Base-by-base conservation (phyloP, 2,329 filamentous ascomycete genomes). In the Ascochyta viciae-villosae region DNA sequence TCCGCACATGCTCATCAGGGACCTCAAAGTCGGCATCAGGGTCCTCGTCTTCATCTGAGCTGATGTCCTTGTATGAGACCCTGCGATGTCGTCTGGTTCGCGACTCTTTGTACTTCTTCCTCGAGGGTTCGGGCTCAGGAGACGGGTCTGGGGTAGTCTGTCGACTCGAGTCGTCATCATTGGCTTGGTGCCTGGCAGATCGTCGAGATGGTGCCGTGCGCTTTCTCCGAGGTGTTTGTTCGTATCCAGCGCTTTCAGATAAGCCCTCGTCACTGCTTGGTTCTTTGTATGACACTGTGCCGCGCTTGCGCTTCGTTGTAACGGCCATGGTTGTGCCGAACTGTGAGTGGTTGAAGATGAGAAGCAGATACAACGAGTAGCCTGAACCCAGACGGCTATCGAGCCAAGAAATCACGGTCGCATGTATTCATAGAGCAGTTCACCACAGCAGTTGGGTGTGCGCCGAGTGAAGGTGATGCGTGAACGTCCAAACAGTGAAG, bases 221-320 rank as follows among this genome's bases (percentile, higher is more conserved):
- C 57, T 65, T 65, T n/a, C 49, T 59, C 15, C 42, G 50, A 7
- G 57, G 24, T 3, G 26, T 35, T 19, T 23, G 48, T 12, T 62
- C 66, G 1, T 57, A 29, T 8, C 55, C 67, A 19, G 67, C 66
- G 48, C 60, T 58, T 4, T 62, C 63, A 6, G 66, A 64, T 1
- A 66, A 16, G 24, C 70, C 71, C 5, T 74, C 72, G 23, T 74
- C 70, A 50, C 66, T 74, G 50, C 70, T 75, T 31, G 68, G 68
- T 52, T 76, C 74, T 48, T 65, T 71, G 49, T 76, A 76, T 27
- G 73, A 76, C 38, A 76, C 64, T 40, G 67, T 57, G 41, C 60
- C 69, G 42, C 74, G 64, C 60, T 72, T 75, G 63, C 74, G 74
- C 61, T 75, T 75, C 51, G 70, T 60, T 35, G 63, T 66, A 16